phyloP scores from a whole-genome alignment of 768 basidiomycete genomes.

The Coprinopsis cinerea region DNA sequence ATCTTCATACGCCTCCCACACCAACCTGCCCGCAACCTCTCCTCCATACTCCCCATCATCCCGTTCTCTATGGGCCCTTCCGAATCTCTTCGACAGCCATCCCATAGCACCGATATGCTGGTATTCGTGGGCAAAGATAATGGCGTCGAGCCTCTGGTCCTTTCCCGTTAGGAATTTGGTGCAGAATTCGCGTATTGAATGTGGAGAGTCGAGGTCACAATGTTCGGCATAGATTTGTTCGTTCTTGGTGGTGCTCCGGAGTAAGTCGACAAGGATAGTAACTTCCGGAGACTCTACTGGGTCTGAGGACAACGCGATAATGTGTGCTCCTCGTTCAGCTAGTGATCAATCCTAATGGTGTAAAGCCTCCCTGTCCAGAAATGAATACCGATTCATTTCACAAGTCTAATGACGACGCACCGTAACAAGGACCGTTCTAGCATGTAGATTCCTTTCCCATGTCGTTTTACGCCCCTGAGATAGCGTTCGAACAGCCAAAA shows the following conservation, averaged over 20 bases:
- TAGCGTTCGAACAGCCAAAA: conserved; percentile 51
- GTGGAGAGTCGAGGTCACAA: conserved; percentile 63
- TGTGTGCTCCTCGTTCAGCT: conserved; percentile 70
- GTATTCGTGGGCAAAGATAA: conserved; percentile 78
- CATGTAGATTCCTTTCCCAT: conserved; percentile 72
- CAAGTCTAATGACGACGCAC: conserved; percentile 31
- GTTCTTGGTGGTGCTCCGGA: conserved; percentile 67
- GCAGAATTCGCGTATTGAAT: conserved; percentile 65
- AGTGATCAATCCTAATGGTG: conserved; percentile 64
- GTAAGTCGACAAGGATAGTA: conserved; percentile 53
- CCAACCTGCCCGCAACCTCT: conserved; percentile 55
- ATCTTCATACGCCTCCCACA: conserved; percentile 75
- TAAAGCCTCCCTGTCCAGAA: conserved; percentile 59
- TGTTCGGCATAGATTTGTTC: conserved; percentile 75
- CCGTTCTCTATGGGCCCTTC: conserved; percentile 21
- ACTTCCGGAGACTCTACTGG: conserved; percentile 50
- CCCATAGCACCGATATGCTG: conserved; percentile 47
- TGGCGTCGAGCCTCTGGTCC: conserved; percentile 67
- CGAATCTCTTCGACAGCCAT: conserved; percentile 16
- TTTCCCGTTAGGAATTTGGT: conserved; percentile 58
- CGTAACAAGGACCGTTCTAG: conserved; percentile 63
- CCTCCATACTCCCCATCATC: conserved; percentile 73
- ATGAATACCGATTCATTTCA: conserved; percentile 1
- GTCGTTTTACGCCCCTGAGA: conserved; percentile 66
- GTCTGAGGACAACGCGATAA: conserved; percentile 66